A percentile compares a stretch with the other conserved stretches of the same genome.
phyloP scores from a whole-genome alignment of 2,329 filamentous ascomycete genomes.

The Zasmidium angulare region DNA sequence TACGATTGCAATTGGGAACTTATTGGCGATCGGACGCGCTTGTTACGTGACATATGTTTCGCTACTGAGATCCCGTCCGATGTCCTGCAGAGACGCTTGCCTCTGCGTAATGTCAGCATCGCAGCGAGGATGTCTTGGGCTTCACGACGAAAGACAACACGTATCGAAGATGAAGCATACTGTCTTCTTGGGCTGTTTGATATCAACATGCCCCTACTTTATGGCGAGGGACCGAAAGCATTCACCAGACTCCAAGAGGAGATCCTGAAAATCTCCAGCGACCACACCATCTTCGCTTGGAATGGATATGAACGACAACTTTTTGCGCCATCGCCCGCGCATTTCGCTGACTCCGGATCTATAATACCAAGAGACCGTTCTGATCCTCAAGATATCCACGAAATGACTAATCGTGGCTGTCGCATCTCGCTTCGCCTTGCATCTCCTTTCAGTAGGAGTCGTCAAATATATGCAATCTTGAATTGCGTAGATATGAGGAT shows the following conservation, averaged over 20 bases:
- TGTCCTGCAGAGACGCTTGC: not conserved
- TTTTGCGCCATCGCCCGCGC: no score
- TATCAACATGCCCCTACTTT: constrained; percentile 38
- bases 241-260: constrained; percentile 10
- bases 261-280: constrained; percentile 3
- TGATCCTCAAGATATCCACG: no score
- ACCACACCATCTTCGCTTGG: constrained; percentile 4
- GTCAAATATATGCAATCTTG: no score
- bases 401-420: no score
- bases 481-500: no score
- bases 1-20: not conserved
- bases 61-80: not conserved
- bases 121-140: constrained; percentile 23
- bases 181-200: constrained; percentile 47
- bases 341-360: no score
- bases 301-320: not conserved
- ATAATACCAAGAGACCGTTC: no score
- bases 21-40: not conserved
- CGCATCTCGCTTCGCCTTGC: no score
- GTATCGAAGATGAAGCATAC: constrained; percentile 46
- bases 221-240: constrained; percentile 11
- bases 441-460: no score
- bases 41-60: not conserved
- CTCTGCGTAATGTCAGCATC: not conserved
- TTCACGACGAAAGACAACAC: constrained; percentile 11